Evolutionary conservation across 495 filamentous ascomycete genomes (phyloP), one percentile per base, ranked within the genome.

Genomic region (Paragyromitra xinjiangensis): DNA sequence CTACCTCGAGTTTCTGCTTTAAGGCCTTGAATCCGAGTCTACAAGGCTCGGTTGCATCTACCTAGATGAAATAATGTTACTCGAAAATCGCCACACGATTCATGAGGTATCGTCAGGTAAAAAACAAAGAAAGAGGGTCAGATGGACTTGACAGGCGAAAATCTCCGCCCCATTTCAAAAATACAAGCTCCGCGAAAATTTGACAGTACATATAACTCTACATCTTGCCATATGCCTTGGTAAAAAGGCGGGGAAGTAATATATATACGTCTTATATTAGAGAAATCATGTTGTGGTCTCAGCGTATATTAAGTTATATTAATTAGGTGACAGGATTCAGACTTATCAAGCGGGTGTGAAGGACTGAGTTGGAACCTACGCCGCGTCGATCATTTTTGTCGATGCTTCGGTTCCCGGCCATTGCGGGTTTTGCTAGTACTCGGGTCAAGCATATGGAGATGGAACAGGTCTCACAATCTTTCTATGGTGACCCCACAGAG

Each of bases 231-330:
- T 16, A 12, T 11, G 44, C 8, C 11, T 12, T 48, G 44, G 16
- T 4, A 16, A 48, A 48, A 48, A 48, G 44, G 44, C 11, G 51
- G 51, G 51, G 51, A 19, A 55, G 51, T 55, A 24, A 55, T 16
- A 55, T 55, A 19, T n/a, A 24, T 55, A 55, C 51, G n/a, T 22
- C n/a, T 55, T 55, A 55, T 24, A 55, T 55, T 55, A 24, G 51
- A 55, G 51, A 55, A 55, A 55, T 24, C 19, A 59, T 45, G n/a
- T 59, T 45, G 53, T 45, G 51, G 68, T 62, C 22, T 70, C 55
- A 50, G 55, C 44, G 61, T 59, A 69, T 37, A 70, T 70, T 70
- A 37, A 61, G 39, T 37, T 70, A 70, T 61, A 70, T 70, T 70
- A 70, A 70, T 50, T 61, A 3, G 42, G 42, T 48, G 22, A 48